Base-by-base conservation (phyloP, 176 grass and related monocot genomes). In the Canna indica region DNA sequence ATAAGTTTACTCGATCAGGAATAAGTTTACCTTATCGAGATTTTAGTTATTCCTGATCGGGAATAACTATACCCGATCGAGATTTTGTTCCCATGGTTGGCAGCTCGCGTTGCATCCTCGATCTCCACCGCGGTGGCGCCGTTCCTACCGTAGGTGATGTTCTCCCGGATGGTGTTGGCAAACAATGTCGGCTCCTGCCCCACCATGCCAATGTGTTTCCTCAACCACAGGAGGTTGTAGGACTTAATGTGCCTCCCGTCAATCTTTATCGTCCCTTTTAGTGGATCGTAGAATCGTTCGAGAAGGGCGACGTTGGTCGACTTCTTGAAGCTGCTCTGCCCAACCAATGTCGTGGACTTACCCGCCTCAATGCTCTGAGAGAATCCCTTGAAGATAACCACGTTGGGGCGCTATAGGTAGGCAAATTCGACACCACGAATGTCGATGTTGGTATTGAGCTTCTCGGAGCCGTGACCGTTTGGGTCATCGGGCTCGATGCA, bases 271-370 rank as follows among this genome's bases (percentile, higher is more conserved):
- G 42, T 47, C 22, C 67, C 67, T 47, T 47, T 47, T 2, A 47
- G 15, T 36, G 67, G 67, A 22, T 69, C 67, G 11, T 69, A 69
- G 67, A 69, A 69, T 47, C 67, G n/a, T 47, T 69, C 67, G 3
- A 69, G 30, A 5, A 69, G 44, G 2, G 26, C 39, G 38, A 79
- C 83, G 74, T 84, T 84, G 71, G 83, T 84, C 35, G 81, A 88
- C 77, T 20, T 84, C 2, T 81, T 78, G 12, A 78, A 81, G 28
- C 81, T 78, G 1, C 80, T 84, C 71, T 84, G 24, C 28, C 67
- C 67, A 0, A 69, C 67, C 41, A 69, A 28, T 7, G 81, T 7
- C 74, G 78, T 75, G 70, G 83, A 36, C 73, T 88, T 75, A 1
- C 73, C 73, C 5, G 73, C 39, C 36, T 25, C 27, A 15, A 75